Percentiles rank a stretch among this genome's conserved stretches.
Conservation (phyloP, 805 yeast genomes). For the Lachancea sp. region DNA sequence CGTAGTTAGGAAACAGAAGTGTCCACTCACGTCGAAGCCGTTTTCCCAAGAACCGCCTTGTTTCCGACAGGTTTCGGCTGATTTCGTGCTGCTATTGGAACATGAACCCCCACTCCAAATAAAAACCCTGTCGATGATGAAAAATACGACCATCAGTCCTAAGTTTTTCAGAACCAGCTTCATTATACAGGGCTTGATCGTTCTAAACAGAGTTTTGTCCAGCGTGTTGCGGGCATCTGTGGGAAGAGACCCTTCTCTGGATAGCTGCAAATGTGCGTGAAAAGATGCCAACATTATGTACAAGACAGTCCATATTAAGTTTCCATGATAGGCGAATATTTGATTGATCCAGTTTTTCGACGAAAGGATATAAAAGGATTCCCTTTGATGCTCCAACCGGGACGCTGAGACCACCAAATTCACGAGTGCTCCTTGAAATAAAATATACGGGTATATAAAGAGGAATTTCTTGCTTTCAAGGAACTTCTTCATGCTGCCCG, state of each 20-base stretch:
- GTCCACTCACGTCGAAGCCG: slow-evolving; percentile 52
- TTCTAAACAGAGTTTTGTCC: neutral
- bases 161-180: slow-evolving; percentile 26
- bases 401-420: slow-evolving; percentile 16
- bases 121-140: slow-evolving; percentile 31
- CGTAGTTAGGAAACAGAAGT: slow-evolving; percentile 41
- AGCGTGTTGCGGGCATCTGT: slow-evolving; percentile 8
- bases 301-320: slow-evolving; percentile 24
- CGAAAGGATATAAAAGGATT: slow-evolving; percentile 20
- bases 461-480: slow-evolving; percentile 1
- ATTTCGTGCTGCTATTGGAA: slow-evolving; percentile 17
- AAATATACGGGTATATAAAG: slow-evolving; percentile 16
- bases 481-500: slow-evolving; percentile 6
- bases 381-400: slow-evolving; percentile 16
- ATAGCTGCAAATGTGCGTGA: slow-evolving; percentile 14
- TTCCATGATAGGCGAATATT: slow-evolving; percentile 36
- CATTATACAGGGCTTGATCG: slow-evolving; percentile 20
- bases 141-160: slow-evolving; percentile 22
- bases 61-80: slow-evolving; percentile 31
- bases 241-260: slow-evolving; percentile 13
- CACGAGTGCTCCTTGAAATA: slow-evolving; percentile 18
- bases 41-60: slow-evolving; percentile 39
- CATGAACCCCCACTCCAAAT: slow-evolving; percentile 34
- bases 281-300: slow-evolving; percentile 21
- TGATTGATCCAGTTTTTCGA: slow-evolving; percentile 28